A percentile compares a stretch with the other conserved stretches of the same genome.
These are phyloP conservation scores for Salmacisia buchloeana DNA, from an alignment of 1,284 basidiomycete genomes.

Conservation along the genomic window DNA sequence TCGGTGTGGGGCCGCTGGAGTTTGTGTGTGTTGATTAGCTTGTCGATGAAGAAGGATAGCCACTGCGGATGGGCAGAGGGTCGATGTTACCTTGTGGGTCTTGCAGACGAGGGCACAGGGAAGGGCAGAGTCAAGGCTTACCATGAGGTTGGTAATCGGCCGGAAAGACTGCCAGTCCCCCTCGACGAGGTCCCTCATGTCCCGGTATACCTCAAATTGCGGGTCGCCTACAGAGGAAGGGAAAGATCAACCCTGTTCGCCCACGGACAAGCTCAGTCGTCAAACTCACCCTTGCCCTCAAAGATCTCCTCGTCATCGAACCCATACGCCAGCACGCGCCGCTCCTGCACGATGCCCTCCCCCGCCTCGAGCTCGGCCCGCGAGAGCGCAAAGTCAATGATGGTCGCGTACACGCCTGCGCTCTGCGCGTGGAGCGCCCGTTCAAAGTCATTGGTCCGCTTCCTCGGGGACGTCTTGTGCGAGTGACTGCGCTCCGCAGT, in stretches of 20 bases:
- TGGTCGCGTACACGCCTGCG: slow-evolving; percentile 66
- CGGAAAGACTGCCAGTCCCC: slow-evolving; percentile 67
- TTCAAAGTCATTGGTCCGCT: slow-evolving; percentile 3
- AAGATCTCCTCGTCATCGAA: slow-evolving; percentile 51
- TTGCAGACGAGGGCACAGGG: neutral
- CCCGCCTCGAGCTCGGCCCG: slow-evolving; percentile 57
- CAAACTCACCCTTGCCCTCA: slow-evolving; percentile 30
- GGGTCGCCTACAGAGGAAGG: slow-evolving; percentile 64
- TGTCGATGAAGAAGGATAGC: slow-evolving; percentile 7
- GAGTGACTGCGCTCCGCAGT: slow-evolving; percentile 28
- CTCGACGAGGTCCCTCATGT: slow-evolving; percentile 66
- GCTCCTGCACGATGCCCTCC: slow-evolving; percentile 34
- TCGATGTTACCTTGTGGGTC: neutral
- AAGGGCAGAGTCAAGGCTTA: slow-evolving; percentile 52
- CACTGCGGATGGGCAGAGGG: neutral
- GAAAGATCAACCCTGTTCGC: slow-evolving; percentile 74
- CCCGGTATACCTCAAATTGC: slow-evolving; percentile 90
- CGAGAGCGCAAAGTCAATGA: slow-evolving; percentile 92
- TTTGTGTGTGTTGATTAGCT: neutral
- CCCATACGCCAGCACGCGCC: slow-evolving; percentile 30
- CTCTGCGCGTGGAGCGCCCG: slow-evolving; percentile 51
- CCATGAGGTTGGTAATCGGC: slow-evolving; percentile 82
- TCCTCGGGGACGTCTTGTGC: slow-evolving; percentile 57
- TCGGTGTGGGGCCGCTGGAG: neutral
- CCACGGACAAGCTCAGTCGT: slow-evolving; percentile 38